Percentiles rank a stretch among this genome's conserved stretches.
Conservation (phyloP, 176 grass and related monocot species). For the Cenchrus fungigraminus region DNA sequence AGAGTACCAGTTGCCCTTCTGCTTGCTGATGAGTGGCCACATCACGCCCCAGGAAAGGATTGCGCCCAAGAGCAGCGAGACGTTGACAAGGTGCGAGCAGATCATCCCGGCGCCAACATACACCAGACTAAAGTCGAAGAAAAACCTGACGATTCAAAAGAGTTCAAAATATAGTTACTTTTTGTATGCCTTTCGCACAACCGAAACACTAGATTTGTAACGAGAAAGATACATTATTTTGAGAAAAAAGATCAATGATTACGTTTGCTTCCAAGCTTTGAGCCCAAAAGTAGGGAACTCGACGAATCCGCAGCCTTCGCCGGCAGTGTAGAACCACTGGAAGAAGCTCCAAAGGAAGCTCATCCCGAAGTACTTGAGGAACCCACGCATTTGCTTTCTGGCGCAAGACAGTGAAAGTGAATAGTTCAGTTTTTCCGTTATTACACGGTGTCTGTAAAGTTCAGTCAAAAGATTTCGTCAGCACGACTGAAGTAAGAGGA, state of each 20-base stretch:
- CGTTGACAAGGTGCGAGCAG: slow-evolving; percentile 90
- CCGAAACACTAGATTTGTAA: not conserved
- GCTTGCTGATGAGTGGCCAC: slow-evolving; percentile 85
- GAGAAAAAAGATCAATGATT: slow-evolving; percentile 4
- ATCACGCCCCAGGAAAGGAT: slow-evolving; percentile 93
- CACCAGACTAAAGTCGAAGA: slow-evolving; percentile 96
- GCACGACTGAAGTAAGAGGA: not conserved
- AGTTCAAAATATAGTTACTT: slow-evolving; percentile 16
- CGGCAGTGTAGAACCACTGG: slow-evolving; percentile 94
- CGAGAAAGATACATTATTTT: not conserved
- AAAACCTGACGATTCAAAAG: slow-evolving; percentile 56
- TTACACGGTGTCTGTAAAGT: not conserved
- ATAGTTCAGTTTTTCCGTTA: not conserved
- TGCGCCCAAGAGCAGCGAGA: slow-evolving; percentile 81
- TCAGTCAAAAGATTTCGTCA: slow-evolving; percentile 13
- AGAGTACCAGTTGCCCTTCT: slow-evolving; percentile 87
- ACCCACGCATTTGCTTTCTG: slow-evolving; percentile 83
- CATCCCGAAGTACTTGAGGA: slow-evolving; percentile 78
- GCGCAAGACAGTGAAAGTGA: slow-evolving; percentile 10
- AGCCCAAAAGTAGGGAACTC: slow-evolving; percentile 95
- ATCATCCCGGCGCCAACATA: slow-evolving; percentile 99
- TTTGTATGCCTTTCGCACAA: not conserved
- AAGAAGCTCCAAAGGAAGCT: slow-evolving; percentile 98
- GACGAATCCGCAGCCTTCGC: slow-evolving; percentile 78
- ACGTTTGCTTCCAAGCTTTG: slow-evolving; percentile 93